Percentiles rank a stretch among this genome's conserved stretches.
Evolutionary conservation across 805 yeast genomes (phyloP).

Genomic region (Spathaspora hagerdaliae): DNA sequence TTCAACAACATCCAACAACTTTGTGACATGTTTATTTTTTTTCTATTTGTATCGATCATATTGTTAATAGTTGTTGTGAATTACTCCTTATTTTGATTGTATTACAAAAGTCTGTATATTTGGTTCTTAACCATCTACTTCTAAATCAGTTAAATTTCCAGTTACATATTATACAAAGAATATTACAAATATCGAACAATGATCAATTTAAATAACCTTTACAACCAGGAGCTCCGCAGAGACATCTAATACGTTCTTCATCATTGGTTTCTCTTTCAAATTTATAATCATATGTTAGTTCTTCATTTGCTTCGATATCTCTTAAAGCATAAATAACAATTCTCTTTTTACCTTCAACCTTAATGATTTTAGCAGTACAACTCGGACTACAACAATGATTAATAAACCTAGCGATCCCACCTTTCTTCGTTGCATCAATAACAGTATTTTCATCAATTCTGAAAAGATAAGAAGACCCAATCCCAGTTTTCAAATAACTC

Average conservation of each 20-base stretch:
- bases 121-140: background rate
- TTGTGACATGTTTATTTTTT: too few species aligned
- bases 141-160: background rate
- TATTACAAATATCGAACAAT: background rate
- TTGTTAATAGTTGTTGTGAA: too few species aligned
- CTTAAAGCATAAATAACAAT: conserved; percentile 91
- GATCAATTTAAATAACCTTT: conserved; percentile 78
- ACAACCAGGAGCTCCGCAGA: conserved; percentile 94
- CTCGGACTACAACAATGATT: conserved; percentile 98
- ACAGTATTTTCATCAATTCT: conserved; percentile 92
- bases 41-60: too few species aligned
- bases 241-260: conserved; percentile 81
- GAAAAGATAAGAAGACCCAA: conserved; percentile 91
- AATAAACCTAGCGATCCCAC: conserved; percentile 95
- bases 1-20: too few species aligned
- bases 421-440: conserved; percentile 94
- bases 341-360: conserved; percentile 89
- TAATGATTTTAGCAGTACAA: conserved; percentile 93
- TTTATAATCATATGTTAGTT: conserved; percentile 92
- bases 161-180: background rate
- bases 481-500: conserved; percentile 81
- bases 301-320: conserved; percentile 85
- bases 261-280: conserved; percentile 89
- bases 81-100: background rate
- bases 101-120: background rate